A percentile compares a stretch with the other conserved stretches of the same genome.
Evolutionary conservation across 768 basidiomycete genomes (phyloP).

Genomic region (Phlegmacium glaucopus): DNA sequence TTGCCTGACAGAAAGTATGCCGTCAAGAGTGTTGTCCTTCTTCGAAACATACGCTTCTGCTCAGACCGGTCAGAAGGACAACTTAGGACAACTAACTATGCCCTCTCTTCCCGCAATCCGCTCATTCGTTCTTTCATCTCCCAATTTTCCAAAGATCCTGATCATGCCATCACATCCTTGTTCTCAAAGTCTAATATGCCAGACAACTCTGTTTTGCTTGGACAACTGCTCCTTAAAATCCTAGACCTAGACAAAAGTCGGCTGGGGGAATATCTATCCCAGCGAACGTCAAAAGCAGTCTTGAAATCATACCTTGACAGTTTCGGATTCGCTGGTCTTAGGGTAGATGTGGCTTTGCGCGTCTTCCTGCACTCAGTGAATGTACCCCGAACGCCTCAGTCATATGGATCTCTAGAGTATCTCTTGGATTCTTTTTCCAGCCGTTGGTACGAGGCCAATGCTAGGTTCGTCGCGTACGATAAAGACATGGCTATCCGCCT

Average conservation of each 20-base stretch:
- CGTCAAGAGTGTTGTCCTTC: constrained; percentile 85
- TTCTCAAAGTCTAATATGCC: constrained; percentile 55
- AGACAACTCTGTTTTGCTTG: constrained; percentile 72
- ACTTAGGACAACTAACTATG: constrained; percentile 32
- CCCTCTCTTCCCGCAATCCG: constrained; percentile 50
- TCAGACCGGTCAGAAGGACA: constrained; percentile 66
- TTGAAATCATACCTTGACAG: constrained; percentile 83
- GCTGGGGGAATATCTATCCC: constrained; percentile 82
- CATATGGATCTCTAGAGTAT: constrained; percentile 52
- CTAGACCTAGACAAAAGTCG: constrained; percentile 78
- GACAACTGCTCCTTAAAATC: constrained; percentile 77
- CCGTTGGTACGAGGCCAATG: constrained; percentile 90
- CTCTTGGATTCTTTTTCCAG: constrained; percentile 82
- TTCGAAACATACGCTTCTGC: constrained; percentile 64
- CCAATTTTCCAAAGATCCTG: constrained; percentile 79
- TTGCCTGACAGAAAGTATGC: constrained; percentile 77
- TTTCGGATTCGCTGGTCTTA: constrained; percentile 80
- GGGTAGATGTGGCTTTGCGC: constrained; percentile 87
- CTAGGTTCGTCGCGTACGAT: constrained; percentile 72
- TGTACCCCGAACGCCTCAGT: constrained; percentile 39
- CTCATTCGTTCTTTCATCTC: constrained; percentile 70
- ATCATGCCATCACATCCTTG: constrained; percentile 69
- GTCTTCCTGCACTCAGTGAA: constrained; percentile 84
- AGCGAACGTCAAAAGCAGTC: constrained; percentile 67
- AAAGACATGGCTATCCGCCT: constrained; percentile 76